Base-by-base conservation (phyloP, 805 yeast genomes). In the Ogataea pini region DNA sequence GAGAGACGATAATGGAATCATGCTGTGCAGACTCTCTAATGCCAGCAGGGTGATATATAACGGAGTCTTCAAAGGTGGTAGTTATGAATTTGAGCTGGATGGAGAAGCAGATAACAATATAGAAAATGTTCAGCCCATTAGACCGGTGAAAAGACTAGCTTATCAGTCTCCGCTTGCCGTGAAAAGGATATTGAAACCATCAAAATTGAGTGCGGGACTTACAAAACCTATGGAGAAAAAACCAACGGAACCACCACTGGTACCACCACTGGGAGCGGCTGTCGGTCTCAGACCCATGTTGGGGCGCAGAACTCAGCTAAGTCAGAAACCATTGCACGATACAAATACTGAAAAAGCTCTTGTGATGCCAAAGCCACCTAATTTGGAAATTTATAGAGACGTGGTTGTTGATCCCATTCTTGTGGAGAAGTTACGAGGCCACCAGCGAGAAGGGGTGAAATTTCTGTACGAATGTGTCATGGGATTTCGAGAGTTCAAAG, bases 401-500 rank as follows among this genome's bases (percentile, higher is more conserved):
- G 85, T 84, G 1, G 75, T 79, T 0, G 77, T 85, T 9, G 92
- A 86, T 58, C 88, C 89, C 0, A 47, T 68, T 0, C 56, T 87
- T 1, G 69, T 79, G 0, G 64, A 68, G 22, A 60, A 65, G 7
- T 69, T 94, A n/a, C 72, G 98, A 22, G 85, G 86, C 0, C 98
- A 94, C 68, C 99, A 94, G 64, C 67, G 78, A 12, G 91, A 86
- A 54, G 99, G 97, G 2, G 87, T 92, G 0, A 64, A 69, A 45
- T 94, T 94, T 59, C 69, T 94, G 56, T 89, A 89, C 62, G 85
- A 86, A 48, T 88, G 96, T 57, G 77, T 91, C 1, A 79, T 86
- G 84, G 96, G 96, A 0, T 68, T 77, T 44, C 69, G 77, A 20
- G 76, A 74, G 3, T 67, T 67, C 17, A 70, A 71, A 2, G 78